phyloP scores from a whole-genome alignment of 2,329 filamentous ascomycete species.

The Ramularia collo-cygni region DNA sequence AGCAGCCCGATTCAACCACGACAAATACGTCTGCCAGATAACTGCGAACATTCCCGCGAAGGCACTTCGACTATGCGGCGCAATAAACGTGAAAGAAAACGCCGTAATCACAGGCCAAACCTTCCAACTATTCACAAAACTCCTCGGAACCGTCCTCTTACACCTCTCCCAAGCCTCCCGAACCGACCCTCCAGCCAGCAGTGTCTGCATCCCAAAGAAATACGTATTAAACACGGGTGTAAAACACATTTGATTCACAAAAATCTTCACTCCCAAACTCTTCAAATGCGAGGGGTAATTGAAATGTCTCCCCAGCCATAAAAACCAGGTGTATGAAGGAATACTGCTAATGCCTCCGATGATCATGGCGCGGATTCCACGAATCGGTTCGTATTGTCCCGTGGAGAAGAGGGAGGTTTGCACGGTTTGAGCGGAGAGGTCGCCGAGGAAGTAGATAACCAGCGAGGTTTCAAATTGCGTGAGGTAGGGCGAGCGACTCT shows the following conservation, averaged over 20 bases:
- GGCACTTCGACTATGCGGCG: slow-evolving; percentile 69
- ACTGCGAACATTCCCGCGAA: slow-evolving; percentile 72
- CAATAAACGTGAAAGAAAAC: slow-evolving; percentile 78
- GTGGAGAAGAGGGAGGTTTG: slow-evolving; percentile 20
- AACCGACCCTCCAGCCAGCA: slow-evolving; percentile 53
- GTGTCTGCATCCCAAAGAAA: slow-evolving; percentile 46
- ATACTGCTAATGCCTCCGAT: slow-evolving; percentile 70
- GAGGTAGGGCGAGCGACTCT: slow-evolving; percentile 64
- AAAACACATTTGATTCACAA: slow-evolving; percentile 72
- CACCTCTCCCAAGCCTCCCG: slow-evolving; percentile 63
- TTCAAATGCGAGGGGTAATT: slow-evolving; percentile 70
- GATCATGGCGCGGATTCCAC: slow-evolving; percentile 63
- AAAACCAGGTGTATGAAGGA: slow-evolving; percentile 75
- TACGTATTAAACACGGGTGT: slow-evolving; percentile 57
- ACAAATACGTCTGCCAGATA: slow-evolving; percentile 89
- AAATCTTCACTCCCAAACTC: slow-evolving; percentile 69
- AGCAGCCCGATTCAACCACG: slow-evolving; percentile 67
- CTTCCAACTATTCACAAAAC: slow-evolving; percentile 72
- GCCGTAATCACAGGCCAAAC: slow-evolving; percentile 84
- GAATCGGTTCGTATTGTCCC: slow-evolving; percentile 56
- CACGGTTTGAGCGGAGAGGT: slow-evolving; percentile 70
- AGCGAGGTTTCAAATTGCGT: slow-evolving; percentile 73
- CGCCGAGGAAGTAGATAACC: slow-evolving; percentile 71
- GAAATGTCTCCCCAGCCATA: slow-evolving; percentile 74
- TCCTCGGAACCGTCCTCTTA: slow-evolving; percentile 66